Evolutionary conservation across 2,329 filamentous ascomycete species (phyloP), one percentile per base, ranked within the genome.

Genomic region (Sporothrix euskadiensis): DNA sequence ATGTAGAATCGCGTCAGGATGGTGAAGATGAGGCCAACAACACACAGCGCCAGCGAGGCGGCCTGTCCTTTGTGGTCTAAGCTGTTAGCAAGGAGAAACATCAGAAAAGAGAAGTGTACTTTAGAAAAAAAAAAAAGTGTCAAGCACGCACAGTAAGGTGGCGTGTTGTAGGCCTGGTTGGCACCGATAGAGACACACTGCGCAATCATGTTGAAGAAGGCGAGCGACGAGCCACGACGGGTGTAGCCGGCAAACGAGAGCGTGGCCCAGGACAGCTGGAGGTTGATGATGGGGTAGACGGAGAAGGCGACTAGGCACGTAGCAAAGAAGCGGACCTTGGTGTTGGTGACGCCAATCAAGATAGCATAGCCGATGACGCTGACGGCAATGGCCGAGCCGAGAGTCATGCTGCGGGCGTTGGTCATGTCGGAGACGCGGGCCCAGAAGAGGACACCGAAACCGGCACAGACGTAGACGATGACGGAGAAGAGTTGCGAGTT

Each of bases 401-500:
- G 78, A 76, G 39, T 80, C 8, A 75, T 76, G 0, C 78, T 75
- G 8, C 78, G 75, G 47, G 80, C 68, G 35, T 59, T 59, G 32
- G 52, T 77, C 54, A 71, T 73, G 63, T 80, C 79, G 1, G 78
- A 79, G 52, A 78, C 75, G 49, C 76, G 77, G 16, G 78, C 79
- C 49, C 78, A 76, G 78, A 77, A 75, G 2, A 76, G 69, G 63
- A 80, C 78, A 0, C 77, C 78, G 1, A 78, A 75, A 0, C 79
- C 56, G 16, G 77, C 77, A 56, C 77, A 75, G 54, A 74, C 72
- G 71, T 81, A 81, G 35, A 81, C 78, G 0, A 81, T 81, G 2
- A 82, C 79, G 3, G 80, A 81, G 2, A 82, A 70, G 8, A 70
- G 68, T 57, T 82, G 81, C 4, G 80, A 80, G n/a, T 79, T 76